Percentiles rank a stretch among this genome's conserved stretches.
Evolutionary conservation across 2,329 filamentous ascomycete species (phyloP).

Genomic region (Epichloe uncinata): DNA sequence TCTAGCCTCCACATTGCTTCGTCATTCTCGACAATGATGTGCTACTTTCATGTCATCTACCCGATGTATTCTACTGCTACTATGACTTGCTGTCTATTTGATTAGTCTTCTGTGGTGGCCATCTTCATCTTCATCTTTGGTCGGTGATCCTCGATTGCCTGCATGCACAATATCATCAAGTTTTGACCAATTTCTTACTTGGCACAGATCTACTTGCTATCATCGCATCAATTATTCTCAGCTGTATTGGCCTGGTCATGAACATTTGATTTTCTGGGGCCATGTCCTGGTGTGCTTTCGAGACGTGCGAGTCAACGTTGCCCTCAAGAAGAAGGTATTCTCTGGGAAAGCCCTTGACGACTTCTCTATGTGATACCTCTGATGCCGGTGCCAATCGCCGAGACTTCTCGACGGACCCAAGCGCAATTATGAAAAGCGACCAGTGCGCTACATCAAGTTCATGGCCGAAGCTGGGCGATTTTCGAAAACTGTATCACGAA

Average conservation of each 20-base stretch:
- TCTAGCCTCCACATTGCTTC: background rate
- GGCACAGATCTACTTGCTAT: background rate
- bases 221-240: background rate
- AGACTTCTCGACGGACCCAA: background rate
- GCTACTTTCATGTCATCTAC: background rate
- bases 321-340: background rate
- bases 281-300: background rate
- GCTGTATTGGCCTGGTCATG: background rate
- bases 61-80: background rate
- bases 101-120: background rate
- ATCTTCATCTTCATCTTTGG: background rate
- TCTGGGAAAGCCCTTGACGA: background rate
- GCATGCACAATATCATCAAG: background rate
- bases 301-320: background rate
- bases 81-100: background rate
- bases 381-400: background rate
- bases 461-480: slow-evolving; percentile 6
- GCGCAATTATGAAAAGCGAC: background rate
- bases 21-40: background rate
- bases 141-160: too few relatives aligned
- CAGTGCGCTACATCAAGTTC: background rate
- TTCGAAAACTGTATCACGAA: slow-evolving; percentile 1
- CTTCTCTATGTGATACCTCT: background rate
- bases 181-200: background rate
- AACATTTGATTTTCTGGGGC: background rate